These are phyloP conservation scores for Aspergillus sp. DNA, from an alignment of 2,329 filamentous ascomycete species.

Conservation along the genomic window DNA sequence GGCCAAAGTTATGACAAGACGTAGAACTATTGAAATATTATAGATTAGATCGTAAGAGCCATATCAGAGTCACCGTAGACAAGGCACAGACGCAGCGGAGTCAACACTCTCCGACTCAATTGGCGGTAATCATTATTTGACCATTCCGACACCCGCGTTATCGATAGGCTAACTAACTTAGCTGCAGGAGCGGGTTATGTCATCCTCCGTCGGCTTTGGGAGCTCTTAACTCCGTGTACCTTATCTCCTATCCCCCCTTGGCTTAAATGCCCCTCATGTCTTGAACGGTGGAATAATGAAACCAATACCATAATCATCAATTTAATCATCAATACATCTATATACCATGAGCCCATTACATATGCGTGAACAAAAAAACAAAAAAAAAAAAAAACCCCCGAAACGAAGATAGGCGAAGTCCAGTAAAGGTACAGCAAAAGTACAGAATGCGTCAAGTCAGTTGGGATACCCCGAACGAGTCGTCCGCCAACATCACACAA, in stretches of 20 bases:
- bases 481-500: not conserved
- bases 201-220: not conserved
- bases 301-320: no score
- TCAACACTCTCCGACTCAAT: not conserved
- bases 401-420: not conserved
- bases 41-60: constrained; percentile 6
- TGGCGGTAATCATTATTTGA: no score
- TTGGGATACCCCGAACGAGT: not conserved
- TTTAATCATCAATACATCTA: no score
- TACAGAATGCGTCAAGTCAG: not conserved
- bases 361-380: not conserved
- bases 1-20: constrained; percentile 6
- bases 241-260: constrained; percentile 8
- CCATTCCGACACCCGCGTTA: not conserved
- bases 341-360: no score
- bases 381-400: not conserved
- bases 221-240: not conserved
- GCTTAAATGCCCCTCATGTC: not conserved
- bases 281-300: no score
- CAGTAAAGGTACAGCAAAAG: not conserved
- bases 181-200: not conserved
- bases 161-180: not conserved
- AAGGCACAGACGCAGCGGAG: not conserved
- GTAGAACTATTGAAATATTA: constrained; percentile 8
- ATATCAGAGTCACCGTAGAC: constrained; percentile 5